Percentiles rank a stretch among this genome's conserved stretches.
phyloP scores from a whole-genome alignment of 2,329 filamentous ascomycete genomes.

The Aquanectria penicillioides region DNA sequence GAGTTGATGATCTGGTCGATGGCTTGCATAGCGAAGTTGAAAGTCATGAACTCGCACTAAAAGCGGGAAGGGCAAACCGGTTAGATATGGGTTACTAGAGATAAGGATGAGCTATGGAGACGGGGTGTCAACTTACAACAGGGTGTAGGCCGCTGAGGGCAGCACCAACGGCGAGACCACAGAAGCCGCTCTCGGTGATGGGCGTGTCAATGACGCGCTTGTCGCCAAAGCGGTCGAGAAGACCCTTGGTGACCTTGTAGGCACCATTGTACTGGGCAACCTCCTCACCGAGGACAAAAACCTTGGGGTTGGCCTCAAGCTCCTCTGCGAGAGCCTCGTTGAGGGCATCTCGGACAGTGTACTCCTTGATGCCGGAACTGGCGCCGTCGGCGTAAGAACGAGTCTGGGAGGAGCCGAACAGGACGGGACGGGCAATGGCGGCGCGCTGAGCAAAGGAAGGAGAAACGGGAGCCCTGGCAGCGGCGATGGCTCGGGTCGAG shows the following conservation, averaged over 20 bases:
- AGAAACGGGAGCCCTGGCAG: conserved; percentile 46
- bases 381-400: conserved; percentile 65
- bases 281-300: conserved; percentile 96
- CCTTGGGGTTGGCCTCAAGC: conserved; percentile 92
- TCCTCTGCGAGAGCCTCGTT: conserved; percentile 99
- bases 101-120: not conserved
- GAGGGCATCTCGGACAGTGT: conserved; percentile 95
- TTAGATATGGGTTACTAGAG: conserved; percentile 21
- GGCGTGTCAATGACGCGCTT: conserved; percentile 98
- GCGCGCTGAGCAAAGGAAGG: conserved; percentile 52
- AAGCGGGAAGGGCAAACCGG: conserved; percentile 1
- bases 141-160: conserved; percentile 94
- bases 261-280: conserved; percentile 99
- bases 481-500: conserved; percentile 51
- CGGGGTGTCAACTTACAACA: conserved; percentile 72
- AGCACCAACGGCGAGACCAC: conserved; percentile 91
- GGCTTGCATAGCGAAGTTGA: conserved; percentile 99
- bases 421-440: conserved; percentile 49
- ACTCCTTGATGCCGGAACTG: conserved; percentile 77
- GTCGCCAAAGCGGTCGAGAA: conserved; percentile 95
- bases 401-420: conserved; percentile 56
- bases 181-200: conserved; percentile 97
- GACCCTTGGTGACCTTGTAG: conserved; percentile 99
- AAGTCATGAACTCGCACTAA: conserved; percentile 99
- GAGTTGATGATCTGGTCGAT: conserved; percentile 99